Conservation (phyloP, 1,139 yeast genomes). For the Suhomyces maxii region DNA sequence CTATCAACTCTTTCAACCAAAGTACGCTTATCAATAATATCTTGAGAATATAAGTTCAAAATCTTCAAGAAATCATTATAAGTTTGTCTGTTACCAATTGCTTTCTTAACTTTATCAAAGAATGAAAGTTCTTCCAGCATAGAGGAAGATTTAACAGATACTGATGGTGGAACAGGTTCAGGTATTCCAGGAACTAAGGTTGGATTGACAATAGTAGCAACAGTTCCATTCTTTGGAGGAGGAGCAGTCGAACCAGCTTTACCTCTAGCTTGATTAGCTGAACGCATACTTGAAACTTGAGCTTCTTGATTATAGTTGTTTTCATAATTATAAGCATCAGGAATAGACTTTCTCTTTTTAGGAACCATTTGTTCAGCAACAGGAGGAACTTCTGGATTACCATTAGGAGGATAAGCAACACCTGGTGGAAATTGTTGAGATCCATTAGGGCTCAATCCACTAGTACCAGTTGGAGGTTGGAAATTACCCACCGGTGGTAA, state of each 20-base stretch:
- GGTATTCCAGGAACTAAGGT: slow-evolving; percentile 83
- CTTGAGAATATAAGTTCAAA: slow-evolving; percentile 83
- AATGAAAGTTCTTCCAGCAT: slow-evolving; percentile 82
- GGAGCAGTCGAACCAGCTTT: slow-evolving; percentile 6
- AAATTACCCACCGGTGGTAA: slow-evolving; percentile 96
- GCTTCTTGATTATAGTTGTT: slow-evolving; percentile 48
- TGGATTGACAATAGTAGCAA: slow-evolving; percentile 44
- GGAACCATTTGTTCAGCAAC: slow-evolving; percentile 12
- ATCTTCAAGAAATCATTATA: slow-evolving; percentile 90
- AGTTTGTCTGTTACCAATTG: slow-evolving; percentile 83
- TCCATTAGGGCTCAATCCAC: slow-evolving; percentile 31
- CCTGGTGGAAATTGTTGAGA: slow-evolving; percentile 12
- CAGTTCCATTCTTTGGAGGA: slow-evolving; percentile 21
- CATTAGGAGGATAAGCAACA: slow-evolving; percentile 10
- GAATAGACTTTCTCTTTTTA: slow-evolving; percentile 30
- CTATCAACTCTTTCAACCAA: slow-evolving; percentile 83
- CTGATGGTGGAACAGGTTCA: slow-evolving; percentile 76
- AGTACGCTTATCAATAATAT: slow-evolving; percentile 79
- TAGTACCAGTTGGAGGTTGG: slow-evolving; percentile 67
- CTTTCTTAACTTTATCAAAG: slow-evolving; percentile 89
- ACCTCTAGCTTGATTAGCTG: slow-evolving; percentile 20
- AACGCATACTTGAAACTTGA: slow-evolving; percentile 54
- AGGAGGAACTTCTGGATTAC: slow-evolving; percentile 10
- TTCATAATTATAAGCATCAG: slow-evolving; percentile 34
- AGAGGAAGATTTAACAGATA: slow-evolving; percentile 51